Evolutionary conservation across 129 eudicot species (phyloP).

Genomic region (Smallanthus sonchifolius): DNA sequence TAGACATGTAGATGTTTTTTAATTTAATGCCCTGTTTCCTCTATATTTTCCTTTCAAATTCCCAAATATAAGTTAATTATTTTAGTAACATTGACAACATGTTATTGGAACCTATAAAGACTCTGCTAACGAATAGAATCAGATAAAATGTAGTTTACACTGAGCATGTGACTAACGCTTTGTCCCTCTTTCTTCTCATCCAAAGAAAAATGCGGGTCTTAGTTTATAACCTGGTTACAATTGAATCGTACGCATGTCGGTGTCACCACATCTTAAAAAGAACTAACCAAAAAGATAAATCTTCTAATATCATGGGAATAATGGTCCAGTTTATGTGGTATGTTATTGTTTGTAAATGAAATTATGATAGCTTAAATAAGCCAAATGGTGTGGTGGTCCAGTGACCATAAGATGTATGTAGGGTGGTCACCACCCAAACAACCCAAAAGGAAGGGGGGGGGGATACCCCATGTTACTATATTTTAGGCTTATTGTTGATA

Average conservation of each 20-base stretch:
- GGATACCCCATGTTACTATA: conserved; percentile 46
- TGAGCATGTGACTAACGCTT: too few species aligned
- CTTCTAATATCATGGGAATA: conserved; percentile 1
- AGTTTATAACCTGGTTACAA: not conserved
- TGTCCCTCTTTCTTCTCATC: not conserved
- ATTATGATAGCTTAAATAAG: conserved; percentile 22
- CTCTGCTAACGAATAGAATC: too few species aligned
- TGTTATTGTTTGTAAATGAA: conserved; percentile 23
- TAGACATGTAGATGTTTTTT: conserved; percentile 24
- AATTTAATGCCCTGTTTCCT: conserved; percentile 13
- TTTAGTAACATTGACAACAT: too few species aligned
- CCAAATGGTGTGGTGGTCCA: conserved; percentile 49
- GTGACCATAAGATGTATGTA: conserved; percentile 13
- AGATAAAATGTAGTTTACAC: too few species aligned
- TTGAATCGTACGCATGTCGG: not conserved
- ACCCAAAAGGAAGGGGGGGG: conserved; percentile 23
- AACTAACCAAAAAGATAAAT: conserved; percentile 11
- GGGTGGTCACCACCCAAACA: conserved; percentile 42
- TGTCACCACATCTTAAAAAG: conserved; percentile 8
- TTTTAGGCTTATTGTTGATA: conserved; percentile 18
- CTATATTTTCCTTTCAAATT: not conserved
- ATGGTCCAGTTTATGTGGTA: conserved; percentile 24
- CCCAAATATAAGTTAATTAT: not conserved
- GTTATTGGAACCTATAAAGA: too few species aligned
- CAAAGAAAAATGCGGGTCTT: not conserved